A percentile compares a stretch with the other conserved stretches of the same genome.
phyloP scores from a whole-genome alignment of 805 yeast species.

The Candida michaelii region DNA sequence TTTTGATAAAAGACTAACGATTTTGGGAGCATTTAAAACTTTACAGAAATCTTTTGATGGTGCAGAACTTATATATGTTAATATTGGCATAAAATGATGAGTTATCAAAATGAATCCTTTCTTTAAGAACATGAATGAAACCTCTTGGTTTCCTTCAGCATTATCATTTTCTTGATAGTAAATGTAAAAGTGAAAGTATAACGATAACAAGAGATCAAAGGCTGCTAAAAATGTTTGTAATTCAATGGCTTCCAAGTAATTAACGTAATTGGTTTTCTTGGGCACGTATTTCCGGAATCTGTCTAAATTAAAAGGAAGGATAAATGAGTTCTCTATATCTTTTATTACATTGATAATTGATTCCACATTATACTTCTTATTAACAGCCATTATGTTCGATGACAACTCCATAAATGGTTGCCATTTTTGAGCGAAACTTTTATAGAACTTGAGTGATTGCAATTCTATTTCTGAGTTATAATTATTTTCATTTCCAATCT shows the following conservation, averaged over 20 bases:
- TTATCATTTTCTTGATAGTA: neutral
- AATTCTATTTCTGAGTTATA: neutral
- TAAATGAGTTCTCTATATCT: neutral
- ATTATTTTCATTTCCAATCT: conserved; percentile 6
- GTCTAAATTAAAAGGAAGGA: neutral
- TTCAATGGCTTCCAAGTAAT: neutral
- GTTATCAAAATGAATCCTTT: neutral
- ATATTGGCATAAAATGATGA: neutral
- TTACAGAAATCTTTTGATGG: neutral
- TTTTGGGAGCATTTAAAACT: neutral
- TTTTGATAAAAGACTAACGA: neutral
- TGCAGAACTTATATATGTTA: neutral
- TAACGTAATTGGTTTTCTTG: neutral
- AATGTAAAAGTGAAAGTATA: neutral
- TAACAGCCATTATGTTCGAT: neutral
- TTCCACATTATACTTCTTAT: neutral
- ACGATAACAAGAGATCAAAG: conserved; percentile 4
- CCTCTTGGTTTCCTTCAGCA: neutral
- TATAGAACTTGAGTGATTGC: neutral
- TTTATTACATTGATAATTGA: neutral
- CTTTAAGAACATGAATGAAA: conserved; percentile 3
- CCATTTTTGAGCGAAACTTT: neutral
- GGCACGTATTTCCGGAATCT: neutral
- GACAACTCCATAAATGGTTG: conserved; percentile 4
- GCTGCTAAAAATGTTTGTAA: neutral